Evolutionary conservation across 2,329 filamentous ascomycete genomes (phyloP).

Genomic region (Trichoderma sp.): DNA sequence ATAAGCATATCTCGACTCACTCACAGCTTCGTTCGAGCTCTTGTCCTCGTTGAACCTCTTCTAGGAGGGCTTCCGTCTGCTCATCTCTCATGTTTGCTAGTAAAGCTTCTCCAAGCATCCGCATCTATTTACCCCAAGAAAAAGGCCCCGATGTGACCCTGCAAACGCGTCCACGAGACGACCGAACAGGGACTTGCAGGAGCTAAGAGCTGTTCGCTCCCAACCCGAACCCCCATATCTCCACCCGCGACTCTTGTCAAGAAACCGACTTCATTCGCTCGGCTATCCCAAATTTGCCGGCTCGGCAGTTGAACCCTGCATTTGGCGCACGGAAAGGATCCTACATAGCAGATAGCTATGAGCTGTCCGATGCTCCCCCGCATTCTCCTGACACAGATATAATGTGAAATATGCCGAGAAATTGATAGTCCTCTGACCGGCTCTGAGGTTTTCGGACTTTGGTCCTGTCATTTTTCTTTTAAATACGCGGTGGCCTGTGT

Average conservation of each 20-base stretch:
- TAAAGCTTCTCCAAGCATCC: background rate
- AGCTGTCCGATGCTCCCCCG: background rate
- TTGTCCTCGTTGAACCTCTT: background rate
- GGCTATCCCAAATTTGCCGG: background rate
- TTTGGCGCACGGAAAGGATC: background rate
- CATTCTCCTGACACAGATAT: background rate
- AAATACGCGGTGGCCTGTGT: background rate
- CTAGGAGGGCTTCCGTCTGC: background rate
- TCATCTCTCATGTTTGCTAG: background rate
- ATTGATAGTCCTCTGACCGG: background rate
- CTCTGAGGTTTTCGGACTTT: background rate
- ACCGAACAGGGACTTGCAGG: constrained; percentile 1
- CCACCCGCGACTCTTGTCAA: background rate
- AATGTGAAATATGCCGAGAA: background rate
- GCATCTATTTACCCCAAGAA: background rate
- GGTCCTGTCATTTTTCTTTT: background rate
- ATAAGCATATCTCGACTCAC: background rate
- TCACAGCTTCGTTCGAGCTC: background rate
- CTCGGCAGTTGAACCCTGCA: constrained; percentile 18
- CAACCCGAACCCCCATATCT: background rate
- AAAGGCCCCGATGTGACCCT: constrained; percentile 7
- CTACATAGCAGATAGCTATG: background rate
- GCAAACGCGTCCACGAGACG: constrained; percentile 10
- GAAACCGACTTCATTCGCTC: constrained; percentile 5
- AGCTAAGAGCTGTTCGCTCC: constrained; percentile 2